Evolutionary conservation across 2,329 filamentous ascomycete species (phyloP).

Genomic region (Penicillium sp.): DNA sequence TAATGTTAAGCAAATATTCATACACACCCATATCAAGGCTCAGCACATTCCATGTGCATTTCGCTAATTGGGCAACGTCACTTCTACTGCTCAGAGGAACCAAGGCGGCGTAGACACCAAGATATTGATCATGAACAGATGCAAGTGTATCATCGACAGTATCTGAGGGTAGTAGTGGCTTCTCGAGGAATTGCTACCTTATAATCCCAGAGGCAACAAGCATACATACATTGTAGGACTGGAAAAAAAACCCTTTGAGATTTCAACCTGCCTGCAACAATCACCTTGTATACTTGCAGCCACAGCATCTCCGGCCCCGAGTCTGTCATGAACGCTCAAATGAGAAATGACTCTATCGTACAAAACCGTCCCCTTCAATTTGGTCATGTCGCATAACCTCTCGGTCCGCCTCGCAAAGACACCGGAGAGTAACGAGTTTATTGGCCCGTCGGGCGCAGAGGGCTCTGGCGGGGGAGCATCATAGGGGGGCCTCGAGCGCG

Average conservation of each 20-base stretch:
- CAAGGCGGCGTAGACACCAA: background rate
- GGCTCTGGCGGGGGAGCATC: constrained; percentile 57
- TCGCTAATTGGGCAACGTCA: background rate
- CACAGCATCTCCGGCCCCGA: background rate
- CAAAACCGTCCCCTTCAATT: constrained; percentile 24
- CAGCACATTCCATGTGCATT: background rate
- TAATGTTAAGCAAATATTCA: background rate
- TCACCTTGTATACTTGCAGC: background rate
- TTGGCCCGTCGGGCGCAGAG: constrained; percentile 35
- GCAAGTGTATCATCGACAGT: background rate
- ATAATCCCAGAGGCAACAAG: background rate
- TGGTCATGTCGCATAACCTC: constrained; percentile 26
- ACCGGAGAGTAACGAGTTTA: constrained; percentile 18
- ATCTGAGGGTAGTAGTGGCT: background rate
- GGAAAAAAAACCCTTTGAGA: background rate
- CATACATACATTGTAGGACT: constrained; percentile 5
- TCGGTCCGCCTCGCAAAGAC: constrained; percentile 11
- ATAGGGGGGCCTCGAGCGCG: constrained; percentile 73
- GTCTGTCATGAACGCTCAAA: constrained; percentile 15
- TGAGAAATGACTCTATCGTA: constrained; percentile 30
- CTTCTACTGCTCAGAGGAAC: background rate
- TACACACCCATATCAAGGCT: background rate
- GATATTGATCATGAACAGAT: background rate
- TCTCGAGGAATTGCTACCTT: background rate
- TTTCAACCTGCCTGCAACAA: background rate